Conservation (phyloP, 1,284 basidiomycete species). For the Boletus semigastroideus region DNA sequence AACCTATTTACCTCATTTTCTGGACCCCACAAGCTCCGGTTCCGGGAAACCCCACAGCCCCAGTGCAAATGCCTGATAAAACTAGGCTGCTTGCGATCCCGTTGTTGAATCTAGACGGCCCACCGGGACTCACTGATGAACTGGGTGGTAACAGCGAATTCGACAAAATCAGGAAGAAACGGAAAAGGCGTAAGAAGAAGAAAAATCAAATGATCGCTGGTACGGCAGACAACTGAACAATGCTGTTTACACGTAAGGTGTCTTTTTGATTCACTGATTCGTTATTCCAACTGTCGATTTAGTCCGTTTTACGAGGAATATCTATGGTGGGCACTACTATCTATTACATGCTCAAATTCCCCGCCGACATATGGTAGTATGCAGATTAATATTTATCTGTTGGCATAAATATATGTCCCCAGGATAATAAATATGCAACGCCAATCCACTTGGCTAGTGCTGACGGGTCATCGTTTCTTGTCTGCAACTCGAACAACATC, state of each 20-base stretch:
- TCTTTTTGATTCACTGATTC: neutral
- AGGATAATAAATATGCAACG: constrained; percentile 23
- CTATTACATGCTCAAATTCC: neutral
- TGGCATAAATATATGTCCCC: constrained; percentile 22
- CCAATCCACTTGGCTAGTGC: neutral
- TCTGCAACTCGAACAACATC: constrained; percentile 2
- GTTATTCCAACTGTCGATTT: neutral
- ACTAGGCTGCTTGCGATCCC: constrained; percentile 32
- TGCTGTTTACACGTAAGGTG: constrained; percentile 20
- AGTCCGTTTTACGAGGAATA: neutral
- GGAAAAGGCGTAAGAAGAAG: constrained; percentile 56
- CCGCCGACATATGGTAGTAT: neutral
- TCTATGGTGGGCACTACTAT: neutral
- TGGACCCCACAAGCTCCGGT: constrained; percentile 16
- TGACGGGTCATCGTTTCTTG: constrained; percentile 7
- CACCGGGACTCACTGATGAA: constrained; percentile 36
- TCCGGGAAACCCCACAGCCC: constrained; percentile 5
- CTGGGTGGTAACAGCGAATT: constrained; percentile 32
- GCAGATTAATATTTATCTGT: neutral
- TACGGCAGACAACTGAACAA: constrained; percentile 13
- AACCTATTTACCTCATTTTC: constrained; percentile 14
- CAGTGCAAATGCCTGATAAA: constrained; percentile 13
- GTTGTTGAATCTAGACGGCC: constrained; percentile 57
- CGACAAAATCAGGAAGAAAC: constrained; percentile 44
- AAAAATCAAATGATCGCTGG: constrained; percentile 33